Percentiles rank a stretch among this genome's conserved stretches.
Conservation (phyloP, 139 green algal genomes). For the Volvox reticuliferus region DNA sequence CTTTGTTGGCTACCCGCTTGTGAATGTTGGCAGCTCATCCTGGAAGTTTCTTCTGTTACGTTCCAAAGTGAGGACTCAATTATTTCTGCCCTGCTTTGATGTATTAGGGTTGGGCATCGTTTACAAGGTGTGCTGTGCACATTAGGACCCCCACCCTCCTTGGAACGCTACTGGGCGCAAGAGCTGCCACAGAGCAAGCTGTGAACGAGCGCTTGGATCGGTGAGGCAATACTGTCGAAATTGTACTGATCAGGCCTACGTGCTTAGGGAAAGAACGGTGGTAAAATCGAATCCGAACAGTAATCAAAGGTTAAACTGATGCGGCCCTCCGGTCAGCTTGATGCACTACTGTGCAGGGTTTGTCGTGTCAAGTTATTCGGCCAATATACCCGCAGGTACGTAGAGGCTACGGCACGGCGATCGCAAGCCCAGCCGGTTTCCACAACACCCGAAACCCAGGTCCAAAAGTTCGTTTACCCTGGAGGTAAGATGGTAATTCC, state of each 20-base stretch:
- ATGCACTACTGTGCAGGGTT: too few relatives aligned
- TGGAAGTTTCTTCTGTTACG: constrained; percentile 22
- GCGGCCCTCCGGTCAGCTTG: too few relatives aligned
- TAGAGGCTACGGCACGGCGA: not conserved
- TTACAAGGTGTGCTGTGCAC: not conserved
- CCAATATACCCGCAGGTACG: not conserved
- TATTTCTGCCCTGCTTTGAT: not conserved
- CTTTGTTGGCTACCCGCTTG: not conserved
- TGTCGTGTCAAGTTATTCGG: too few relatives aligned
- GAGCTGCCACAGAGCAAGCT: not conserved
- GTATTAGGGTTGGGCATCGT: constrained; percentile 10
- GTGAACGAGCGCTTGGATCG: constrained; percentile 16
- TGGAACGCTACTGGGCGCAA: not conserved
- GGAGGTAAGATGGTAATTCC: not conserved
- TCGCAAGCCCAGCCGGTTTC: not conserved
- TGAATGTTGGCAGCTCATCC: constrained; percentile 33
- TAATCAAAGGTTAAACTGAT: too few relatives aligned
- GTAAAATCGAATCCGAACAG: too few relatives aligned
- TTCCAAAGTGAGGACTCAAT: constrained; percentile 12
- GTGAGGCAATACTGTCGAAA: not conserved
- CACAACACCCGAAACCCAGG: not conserved
- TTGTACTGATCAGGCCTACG: too few relatives aligned
- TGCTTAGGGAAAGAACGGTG: too few relatives aligned
- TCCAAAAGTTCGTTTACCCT: constrained; percentile 25
- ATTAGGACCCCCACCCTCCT: not conserved